Evolutionary conservation across 257 asterid genomes (phyloP).

Genomic region (Pogostemon cablin): DNA sequence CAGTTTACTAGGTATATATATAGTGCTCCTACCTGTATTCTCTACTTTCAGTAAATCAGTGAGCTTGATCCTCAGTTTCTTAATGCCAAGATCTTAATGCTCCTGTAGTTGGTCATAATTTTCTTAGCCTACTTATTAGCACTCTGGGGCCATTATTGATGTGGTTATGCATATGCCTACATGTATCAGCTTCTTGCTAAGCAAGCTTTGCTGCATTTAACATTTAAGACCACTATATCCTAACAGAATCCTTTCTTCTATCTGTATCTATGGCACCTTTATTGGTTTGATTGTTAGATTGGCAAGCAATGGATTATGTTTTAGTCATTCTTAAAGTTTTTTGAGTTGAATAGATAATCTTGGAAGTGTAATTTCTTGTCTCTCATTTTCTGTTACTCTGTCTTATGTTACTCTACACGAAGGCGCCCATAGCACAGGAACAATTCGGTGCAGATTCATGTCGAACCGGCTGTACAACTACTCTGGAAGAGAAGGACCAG

Average conservation of each 20-base stretch:
- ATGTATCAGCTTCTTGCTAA: background rate
- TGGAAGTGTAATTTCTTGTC: background rate
- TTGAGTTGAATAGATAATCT: no score
- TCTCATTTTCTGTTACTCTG: background rate
- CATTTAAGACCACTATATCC: background rate
- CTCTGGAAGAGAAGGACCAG: slow-evolving; percentile 47
- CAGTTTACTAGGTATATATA: slow-evolving; percentile 59
- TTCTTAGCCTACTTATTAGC: background rate
- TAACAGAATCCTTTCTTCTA: background rate
- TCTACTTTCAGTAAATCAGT: slow-evolving; percentile 9
- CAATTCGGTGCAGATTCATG: slow-evolving; percentile 69
- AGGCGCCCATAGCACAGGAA: slow-evolving; percentile 90
- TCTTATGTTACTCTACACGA: background rate
- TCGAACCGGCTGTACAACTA: slow-evolving; percentile 54
- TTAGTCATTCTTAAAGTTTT: background rate
- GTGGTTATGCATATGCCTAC: background rate
- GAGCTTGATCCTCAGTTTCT: background rate
- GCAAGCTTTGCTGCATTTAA: background rate
- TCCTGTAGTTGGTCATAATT: background rate
- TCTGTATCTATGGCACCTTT: background rate
- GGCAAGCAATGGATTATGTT: background rate
- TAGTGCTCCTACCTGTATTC: background rate
- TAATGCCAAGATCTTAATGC: background rate
- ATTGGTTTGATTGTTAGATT: background rate
- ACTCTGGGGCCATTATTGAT: background rate